A percentile compares a stretch with the other conserved stretches of the same genome.
These are phyloP conservation scores for Trichoderma arundinaceum DNA, from an alignment of 2,329 filamentous ascomycete species.

Conservation along the genomic window DNA sequence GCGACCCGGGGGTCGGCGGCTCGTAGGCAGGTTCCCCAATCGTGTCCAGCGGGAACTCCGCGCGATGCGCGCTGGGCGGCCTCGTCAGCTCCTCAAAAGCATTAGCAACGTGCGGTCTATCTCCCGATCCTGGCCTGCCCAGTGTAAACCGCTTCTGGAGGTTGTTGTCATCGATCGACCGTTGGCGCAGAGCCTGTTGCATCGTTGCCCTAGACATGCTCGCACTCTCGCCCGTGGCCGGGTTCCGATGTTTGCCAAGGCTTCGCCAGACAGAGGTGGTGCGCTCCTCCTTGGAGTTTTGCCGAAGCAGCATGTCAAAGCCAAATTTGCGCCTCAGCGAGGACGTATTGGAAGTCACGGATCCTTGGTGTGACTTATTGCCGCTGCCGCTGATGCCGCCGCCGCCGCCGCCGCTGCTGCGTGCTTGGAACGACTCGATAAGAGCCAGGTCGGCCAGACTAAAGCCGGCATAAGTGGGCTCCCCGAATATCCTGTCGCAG, in stretches of 20 bases:
- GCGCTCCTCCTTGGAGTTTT: slow-evolving; percentile 79
- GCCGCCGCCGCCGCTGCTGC: slow-evolving; percentile 39
- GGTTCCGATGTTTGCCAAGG: slow-evolving; percentile 79
- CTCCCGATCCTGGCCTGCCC: slow-evolving; percentile 61
- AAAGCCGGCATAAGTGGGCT: slow-evolving; percentile 52
- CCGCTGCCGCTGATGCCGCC: slow-evolving; percentile 41
- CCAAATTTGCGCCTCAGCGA: slow-evolving; percentile 86
- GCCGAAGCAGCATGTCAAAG: slow-evolving; percentile 74
- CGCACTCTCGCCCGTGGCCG: slow-evolving; percentile 63
- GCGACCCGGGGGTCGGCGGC: slow-evolving; percentile 47
- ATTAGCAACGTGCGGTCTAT: slow-evolving; percentile 65
- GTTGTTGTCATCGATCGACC: slow-evolving; percentile 75
- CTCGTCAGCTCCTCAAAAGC: slow-evolving; percentile 66
- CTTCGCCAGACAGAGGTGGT: slow-evolving; percentile 81
- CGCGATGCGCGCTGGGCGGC: slow-evolving; percentile 62
- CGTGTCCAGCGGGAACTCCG: slow-evolving; percentile 62
- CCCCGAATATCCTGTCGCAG: slow-evolving; percentile 85
- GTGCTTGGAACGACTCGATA: slow-evolving; percentile 63
- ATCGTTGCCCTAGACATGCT: slow-evolving; percentile 72
- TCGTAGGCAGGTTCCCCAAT: slow-evolving; percentile 63
- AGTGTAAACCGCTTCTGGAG: slow-evolving; percentile 43
- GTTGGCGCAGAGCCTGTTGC: slow-evolving; percentile 65
- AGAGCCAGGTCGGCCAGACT: slow-evolving; percentile 46
- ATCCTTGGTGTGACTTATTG: slow-evolving; percentile 70
- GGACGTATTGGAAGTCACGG: slow-evolving; percentile 82